These are phyloP conservation scores for Ogataea thermomethanolica DNA, from an alignment of 805 yeast genomes.

Conservation along the genomic window DNA sequence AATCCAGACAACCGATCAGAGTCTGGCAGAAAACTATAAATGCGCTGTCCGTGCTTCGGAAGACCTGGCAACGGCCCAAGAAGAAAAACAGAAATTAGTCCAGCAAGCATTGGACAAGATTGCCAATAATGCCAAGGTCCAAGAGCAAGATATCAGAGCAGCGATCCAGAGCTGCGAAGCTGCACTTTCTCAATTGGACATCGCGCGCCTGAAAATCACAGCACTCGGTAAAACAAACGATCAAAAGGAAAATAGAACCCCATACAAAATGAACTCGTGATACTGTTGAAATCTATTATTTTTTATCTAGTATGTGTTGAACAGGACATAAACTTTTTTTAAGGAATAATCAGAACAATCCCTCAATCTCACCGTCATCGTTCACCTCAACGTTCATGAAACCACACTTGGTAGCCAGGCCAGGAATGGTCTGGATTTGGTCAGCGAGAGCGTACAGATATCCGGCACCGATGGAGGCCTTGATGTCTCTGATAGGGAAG, in stretches of 20 bases:
- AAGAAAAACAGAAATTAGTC: constrained; percentile 41
- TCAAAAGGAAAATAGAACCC: constrained; percentile 8
- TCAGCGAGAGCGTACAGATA: constrained; percentile 95
- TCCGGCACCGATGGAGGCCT: constrained; percentile 95
- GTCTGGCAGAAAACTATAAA: constrained; percentile 47
- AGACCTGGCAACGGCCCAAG: constrained; percentile 15
- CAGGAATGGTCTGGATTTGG: constrained; percentile 96
- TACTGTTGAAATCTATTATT: constrained; percentile 19
- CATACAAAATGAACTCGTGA: constrained; percentile 3
- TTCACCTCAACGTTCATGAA: constrained; percentile 95
- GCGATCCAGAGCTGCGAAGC: constrained; percentile 46
- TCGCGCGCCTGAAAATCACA: neutral
- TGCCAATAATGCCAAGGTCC: constrained; percentile 42
- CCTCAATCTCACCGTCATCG: constrained; percentile 88
- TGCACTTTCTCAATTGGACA: constrained; percentile 35
- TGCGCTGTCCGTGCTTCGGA: constrained; percentile 17
- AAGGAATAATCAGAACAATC: constrained; percentile 56
- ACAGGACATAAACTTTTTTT: neutral
- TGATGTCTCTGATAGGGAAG: constrained; percentile 90
- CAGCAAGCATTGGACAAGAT: constrained; percentile 39
- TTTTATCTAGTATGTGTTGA: constrained; percentile 14
- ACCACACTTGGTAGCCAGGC: constrained; percentile 93
- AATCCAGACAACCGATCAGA: constrained; percentile 39
- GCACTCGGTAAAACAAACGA: neutral
- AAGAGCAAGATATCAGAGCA: constrained; percentile 45